These are phyloP conservation scores for Kodamaea kaohsiungensis DNA, from an alignment of 805 yeast species.

Conservation along the genomic window DNA sequence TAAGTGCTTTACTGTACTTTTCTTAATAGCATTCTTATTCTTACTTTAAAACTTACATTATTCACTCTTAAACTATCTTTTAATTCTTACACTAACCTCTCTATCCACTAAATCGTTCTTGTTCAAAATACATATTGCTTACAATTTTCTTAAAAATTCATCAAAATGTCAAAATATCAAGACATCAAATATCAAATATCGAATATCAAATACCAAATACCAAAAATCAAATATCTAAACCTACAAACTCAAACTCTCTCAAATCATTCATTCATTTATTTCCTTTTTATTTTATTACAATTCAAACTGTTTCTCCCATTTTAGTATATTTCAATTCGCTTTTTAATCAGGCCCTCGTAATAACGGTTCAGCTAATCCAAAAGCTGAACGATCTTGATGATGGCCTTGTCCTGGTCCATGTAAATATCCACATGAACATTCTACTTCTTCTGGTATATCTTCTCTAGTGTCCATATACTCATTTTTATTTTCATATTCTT, in stretches of 20 bases:
- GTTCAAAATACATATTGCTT: too few species aligned
- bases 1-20: too few species aligned
- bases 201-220: too few species aligned
- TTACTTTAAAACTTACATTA: too few species aligned
- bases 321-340: not conserved
- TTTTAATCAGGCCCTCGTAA: constrained; percentile 14
- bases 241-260: too few species aligned
- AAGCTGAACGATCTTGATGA: constrained; percentile 14
- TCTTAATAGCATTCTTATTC: too few species aligned
- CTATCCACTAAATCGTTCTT: too few species aligned
- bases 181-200: too few species aligned
- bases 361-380: constrained; percentile 16
- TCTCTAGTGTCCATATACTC: not conserved
- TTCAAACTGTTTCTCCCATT: not conserved
- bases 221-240: too few species aligned
- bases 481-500: not conserved
- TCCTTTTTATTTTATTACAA: not conserved
- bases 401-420: constrained; percentile 20
- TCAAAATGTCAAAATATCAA: not conserved
- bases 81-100: too few species aligned
- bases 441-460: not conserved
- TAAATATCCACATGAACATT: constrained; percentile 17
- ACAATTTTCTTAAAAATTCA: not conserved
- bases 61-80: too few species aligned
- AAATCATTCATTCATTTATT: not conserved